phyloP scores from a whole-genome alignment of 2,329 filamentous ascomycete genomes.

The Aspergillus nomiae region DNA sequence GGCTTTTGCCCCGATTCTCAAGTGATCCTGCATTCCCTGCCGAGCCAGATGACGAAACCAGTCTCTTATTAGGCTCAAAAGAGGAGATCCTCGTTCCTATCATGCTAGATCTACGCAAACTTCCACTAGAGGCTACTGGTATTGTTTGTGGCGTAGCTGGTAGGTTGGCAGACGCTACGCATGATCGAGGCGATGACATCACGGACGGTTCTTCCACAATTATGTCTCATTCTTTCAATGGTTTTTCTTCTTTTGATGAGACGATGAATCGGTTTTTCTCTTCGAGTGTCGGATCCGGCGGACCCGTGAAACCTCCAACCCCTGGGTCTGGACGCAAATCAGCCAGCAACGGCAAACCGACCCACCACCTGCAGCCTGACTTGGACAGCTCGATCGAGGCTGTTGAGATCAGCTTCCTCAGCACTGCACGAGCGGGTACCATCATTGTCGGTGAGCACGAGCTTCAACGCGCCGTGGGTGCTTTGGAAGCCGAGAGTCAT shows the following conservation, averaged over 20 bases:
- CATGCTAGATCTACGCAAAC: constrained; percentile 76
- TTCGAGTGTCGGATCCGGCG: constrained; percentile 18
- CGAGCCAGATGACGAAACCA: constrained; percentile 50
- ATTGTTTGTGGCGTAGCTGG: constrained; percentile 95
- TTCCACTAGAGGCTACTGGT: constrained; percentile 86
- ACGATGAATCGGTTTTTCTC: constrained; percentile 14
- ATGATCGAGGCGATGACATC: constrained; percentile 38
- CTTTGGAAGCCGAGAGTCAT: constrained; percentile 55
- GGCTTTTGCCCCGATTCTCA: constrained; percentile 66
- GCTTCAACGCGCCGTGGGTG: constrained; percentile 70
- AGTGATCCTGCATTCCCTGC: constrained; percentile 54
- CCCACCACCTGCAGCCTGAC: constrained; percentile 36
- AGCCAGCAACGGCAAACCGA: constrained; percentile 12
- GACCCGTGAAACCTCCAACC: constrained; percentile 13
- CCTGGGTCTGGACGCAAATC: constrained; percentile 13
- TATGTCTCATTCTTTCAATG: constrained; percentile 19
- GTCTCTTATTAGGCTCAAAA: constrained; percentile 74
- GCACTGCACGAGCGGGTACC: constrained; percentile 82
- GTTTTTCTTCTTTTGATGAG: constrained; percentile 18
- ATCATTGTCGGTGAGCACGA: constrained; percentile 81
- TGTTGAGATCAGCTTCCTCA: constrained; percentile 86
- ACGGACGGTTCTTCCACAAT: constrained; percentile 22
- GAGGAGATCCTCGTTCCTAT: constrained; percentile 76
- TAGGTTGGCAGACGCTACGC: constrained; percentile 72
- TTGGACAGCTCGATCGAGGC: constrained; percentile 35